phyloP scores from a whole-genome alignment of 805 yeast species.

The Hyphopichia homilentoma region DNA sequence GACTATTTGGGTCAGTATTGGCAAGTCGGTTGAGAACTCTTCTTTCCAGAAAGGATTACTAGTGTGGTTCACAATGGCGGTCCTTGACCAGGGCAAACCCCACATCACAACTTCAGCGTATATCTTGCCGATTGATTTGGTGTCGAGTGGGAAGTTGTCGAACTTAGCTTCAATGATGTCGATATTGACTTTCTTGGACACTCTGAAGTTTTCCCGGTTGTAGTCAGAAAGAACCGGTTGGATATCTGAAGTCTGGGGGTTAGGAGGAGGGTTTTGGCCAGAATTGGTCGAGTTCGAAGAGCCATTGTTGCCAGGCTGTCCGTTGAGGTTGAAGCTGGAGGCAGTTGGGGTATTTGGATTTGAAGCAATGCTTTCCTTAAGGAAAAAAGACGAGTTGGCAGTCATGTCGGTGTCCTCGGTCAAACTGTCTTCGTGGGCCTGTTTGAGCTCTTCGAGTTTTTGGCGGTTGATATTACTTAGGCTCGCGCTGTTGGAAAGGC shows the following conservation, averaged over 20 bases:
- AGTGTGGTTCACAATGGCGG: constrained; percentile 54
- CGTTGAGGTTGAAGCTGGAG: neutral
- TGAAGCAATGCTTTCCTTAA: neutral
- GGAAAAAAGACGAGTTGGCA: neutral
- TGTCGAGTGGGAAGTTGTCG: constrained; percentile 15
- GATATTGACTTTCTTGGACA: constrained; percentile 50
- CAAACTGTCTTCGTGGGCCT: constrained; percentile 2
- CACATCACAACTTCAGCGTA: constrained; percentile 74
- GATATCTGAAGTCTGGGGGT: neutral
- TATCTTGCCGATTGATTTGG: constrained; percentile 21
- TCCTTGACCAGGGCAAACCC: constrained; percentile 74
- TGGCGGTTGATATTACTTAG: constrained; percentile 1
- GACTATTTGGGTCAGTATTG: constrained; percentile 50
- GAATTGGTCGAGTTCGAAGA: neutral
- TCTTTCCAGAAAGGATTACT: constrained; percentile 81
- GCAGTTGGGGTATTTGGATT: neutral
- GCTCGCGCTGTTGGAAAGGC: neutral
- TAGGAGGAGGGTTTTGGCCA: constrained; percentile 1
- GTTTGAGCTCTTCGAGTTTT: constrained; percentile 1
- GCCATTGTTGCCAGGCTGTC: too few species aligned
- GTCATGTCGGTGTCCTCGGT: neutral
- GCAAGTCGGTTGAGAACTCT: constrained; percentile 58
- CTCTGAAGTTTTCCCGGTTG: constrained; percentile 40
- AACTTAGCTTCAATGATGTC: constrained; percentile 67
- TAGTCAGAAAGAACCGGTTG: constrained; percentile 12